These are phyloP conservation scores for Verticillium longisporum DNA, from an alignment of 2,329 filamentous ascomycete species.

Conservation along the genomic window DNA sequence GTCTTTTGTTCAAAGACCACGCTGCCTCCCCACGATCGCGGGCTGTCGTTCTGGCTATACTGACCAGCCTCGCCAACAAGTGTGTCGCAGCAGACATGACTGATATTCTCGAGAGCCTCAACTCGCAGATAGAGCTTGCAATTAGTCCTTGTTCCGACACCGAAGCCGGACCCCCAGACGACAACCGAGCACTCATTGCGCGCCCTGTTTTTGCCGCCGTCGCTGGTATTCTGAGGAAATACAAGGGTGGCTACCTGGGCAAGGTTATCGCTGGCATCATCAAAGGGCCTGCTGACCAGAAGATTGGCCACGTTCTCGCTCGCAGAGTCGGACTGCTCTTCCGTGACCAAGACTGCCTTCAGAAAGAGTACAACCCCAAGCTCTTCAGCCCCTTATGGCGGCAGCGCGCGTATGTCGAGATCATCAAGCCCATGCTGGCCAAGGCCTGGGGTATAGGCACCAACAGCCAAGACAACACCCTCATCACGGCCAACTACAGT, in stretches of 20 bases:
- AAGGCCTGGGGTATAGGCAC: conserved; percentile 29
- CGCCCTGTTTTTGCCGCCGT: conserved; percentile 24
- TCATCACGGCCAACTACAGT: conserved; percentile 30
- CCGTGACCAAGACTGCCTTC: conserved; percentile 28
- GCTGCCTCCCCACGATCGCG: conserved; percentile 7
- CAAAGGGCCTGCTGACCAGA: conserved; percentile 17
- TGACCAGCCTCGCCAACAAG: conserved; percentile 38
- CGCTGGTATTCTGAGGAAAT: conserved; percentile 30
- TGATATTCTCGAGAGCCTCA: conserved; percentile 11
- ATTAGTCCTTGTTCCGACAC: conserved; percentile 7
- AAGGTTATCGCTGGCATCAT: conserved; percentile 21
- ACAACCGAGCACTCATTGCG: background rate
- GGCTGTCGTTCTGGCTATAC: conserved; percentile 23
- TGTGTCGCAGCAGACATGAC: conserved; percentile 27
- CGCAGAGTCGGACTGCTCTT: conserved; percentile 35
- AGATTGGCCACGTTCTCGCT: conserved; percentile 31
- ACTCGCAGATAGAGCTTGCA: conserved; percentile 7
- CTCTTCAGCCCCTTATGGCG: conserved; percentile 37
- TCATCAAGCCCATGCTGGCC: conserved; percentile 37
- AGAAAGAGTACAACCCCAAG: conserved; percentile 31
- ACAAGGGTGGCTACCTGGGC: conserved; percentile 27
- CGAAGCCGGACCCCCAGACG: background rate
- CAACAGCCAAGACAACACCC: conserved; percentile 17
- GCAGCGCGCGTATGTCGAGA: conserved; percentile 40
- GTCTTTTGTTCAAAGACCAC: conserved; percentile 8